Percentiles rank a stretch among this genome's conserved stretches.
Evolutionary conservation across 208 protist genomes (phyloP).

Genomic region (Acanthamoeba castellanii): DNA sequence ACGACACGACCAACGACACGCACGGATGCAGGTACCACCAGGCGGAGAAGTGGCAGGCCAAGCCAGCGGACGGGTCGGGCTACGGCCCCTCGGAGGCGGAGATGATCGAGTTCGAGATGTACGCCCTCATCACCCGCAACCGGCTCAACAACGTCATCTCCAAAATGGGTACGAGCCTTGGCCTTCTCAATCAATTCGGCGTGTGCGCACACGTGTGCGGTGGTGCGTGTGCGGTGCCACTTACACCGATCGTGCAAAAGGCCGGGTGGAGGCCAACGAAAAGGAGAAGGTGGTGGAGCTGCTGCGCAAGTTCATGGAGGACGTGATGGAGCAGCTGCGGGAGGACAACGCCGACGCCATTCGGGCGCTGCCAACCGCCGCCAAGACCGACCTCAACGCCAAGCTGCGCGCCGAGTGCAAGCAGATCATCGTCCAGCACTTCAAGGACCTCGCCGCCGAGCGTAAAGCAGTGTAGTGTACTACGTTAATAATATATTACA

Average conservation of each 20-base stretch:
- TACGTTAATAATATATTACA: too few species aligned
- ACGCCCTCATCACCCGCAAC: conserved; percentile 27
- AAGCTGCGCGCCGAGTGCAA: conserved; percentile 23
- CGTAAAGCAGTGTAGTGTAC: not conserved
- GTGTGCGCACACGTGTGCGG: not conserved
- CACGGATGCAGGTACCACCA: conserved; percentile 23
- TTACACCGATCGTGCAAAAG: not conserved
- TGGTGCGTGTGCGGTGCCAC: not conserved
- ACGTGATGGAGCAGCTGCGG: not conserved
- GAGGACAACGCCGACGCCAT: conserved; percentile 10
- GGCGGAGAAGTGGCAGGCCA: conserved; percentile 18
- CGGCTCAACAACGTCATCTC: conserved; percentile 47
- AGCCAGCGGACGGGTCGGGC: not conserved
- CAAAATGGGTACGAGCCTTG: not conserved
- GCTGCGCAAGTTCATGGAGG: conserved; percentile 18
- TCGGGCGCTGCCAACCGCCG: not conserved
- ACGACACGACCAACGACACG: not conserved
- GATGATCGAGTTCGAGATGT: conserved; percentile 29
- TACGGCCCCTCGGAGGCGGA: not conserved
- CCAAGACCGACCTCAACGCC: not conserved
- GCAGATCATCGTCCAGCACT: conserved; percentile 2
- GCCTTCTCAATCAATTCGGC: too few species aligned
- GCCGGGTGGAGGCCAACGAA: not conserved
- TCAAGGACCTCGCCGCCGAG: not conserved
- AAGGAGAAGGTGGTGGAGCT: conserved; percentile 27